Base-by-base conservation (phyloP, 306 rosid species). In the Vigna hirtella region DNA sequence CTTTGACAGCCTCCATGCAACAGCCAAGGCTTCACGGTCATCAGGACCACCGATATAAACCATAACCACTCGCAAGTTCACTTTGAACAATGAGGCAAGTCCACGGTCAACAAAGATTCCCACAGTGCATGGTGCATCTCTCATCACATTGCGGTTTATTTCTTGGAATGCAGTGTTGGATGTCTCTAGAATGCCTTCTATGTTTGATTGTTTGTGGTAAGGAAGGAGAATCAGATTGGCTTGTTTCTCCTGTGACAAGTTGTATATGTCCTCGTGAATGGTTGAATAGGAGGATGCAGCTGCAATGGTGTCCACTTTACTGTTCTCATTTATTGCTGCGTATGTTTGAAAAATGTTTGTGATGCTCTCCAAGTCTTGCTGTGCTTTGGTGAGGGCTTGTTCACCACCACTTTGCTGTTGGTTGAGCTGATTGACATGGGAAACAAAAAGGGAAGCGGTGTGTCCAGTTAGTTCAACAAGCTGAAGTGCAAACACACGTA, bases 11-110 rank as follows among this genome's bases (percentile, higher is more conserved):
- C 91, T 85, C 88, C 84, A 83, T n/a, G 90, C 88, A 47, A 86
- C 62, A 2, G 87, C 83, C 7, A 89, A 65, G 24, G 97, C 96
- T 72, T 89, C 91, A 4, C 90, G 82, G 38, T 90, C 97, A 40
- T 90, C 93, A 7, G 88, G 80, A 2, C 96, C 86, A 0, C 89
- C 85, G 1, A 86, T 53, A 67, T 77, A 86, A 17, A 80, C 3
- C 83, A 80, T 53, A 4, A 80, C 7, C 18, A 72, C 34, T 10
- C 45, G 82, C 57, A 79, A 38, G 18, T 65, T 11, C 4, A 72
- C 18, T 18, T 77, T 80, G 62, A 18, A 40, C 77, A 70, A 70
- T 6, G 78, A 70, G 9, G 81, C 76, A 2, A 86, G 76, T 34
- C 87, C 83, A 4, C 85, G 83, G 14, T 86, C 87, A 6, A 83